A percentile compares a stretch with the other conserved stretches of the same genome.
Evolutionary conservation across 768 basidiomycete genomes (phyloP).

Genomic region (Rossbeevera mucosa): DNA sequence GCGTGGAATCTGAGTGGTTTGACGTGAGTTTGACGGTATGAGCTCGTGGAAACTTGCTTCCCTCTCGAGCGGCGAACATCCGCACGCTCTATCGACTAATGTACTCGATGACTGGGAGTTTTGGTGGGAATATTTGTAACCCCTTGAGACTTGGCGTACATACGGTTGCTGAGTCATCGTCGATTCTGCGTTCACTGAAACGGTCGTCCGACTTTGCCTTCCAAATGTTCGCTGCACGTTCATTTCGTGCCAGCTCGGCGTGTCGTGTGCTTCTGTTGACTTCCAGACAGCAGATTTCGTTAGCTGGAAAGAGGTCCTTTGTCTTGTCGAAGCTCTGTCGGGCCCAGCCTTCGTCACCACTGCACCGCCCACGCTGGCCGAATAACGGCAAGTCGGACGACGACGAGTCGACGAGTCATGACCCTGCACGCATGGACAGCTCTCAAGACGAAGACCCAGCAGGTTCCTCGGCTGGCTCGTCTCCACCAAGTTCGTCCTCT

Average conservation of each 20-base stretch:
- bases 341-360: conserved; percentile 30
- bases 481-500: conserved; percentile 29
- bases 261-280: conserved; percentile 12
- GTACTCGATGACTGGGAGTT: too few species aligned
- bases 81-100: too few species aligned
- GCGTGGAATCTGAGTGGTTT: conserved; percentile 13
- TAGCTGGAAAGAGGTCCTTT: conserved; percentile 23
- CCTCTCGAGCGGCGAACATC: too few species aligned
- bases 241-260: conserved; percentile 12
- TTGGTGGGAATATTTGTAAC: too few species aligned
- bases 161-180: not conserved
- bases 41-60: too few species aligned
- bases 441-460: conserved; percentile 31
- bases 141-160: too few species aligned
- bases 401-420: conserved; percentile 18
- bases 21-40: not conserved
- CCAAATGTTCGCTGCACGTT: conserved; percentile 23
- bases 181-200: not conserved
- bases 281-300: conserved; percentile 1
- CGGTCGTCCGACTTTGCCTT: conserved; percentile 10
- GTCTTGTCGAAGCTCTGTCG: conserved; percentile 18
- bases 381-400: conserved; percentile 31
- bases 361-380: conserved; percentile 37
- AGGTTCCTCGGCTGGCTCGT: conserved; percentile 30
- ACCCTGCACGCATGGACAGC: conserved; percentile 20